These are phyloP conservation scores for Nannochloris sp. DNA, from an alignment of 139 green algal species.

Conservation along the genomic window DNA sequence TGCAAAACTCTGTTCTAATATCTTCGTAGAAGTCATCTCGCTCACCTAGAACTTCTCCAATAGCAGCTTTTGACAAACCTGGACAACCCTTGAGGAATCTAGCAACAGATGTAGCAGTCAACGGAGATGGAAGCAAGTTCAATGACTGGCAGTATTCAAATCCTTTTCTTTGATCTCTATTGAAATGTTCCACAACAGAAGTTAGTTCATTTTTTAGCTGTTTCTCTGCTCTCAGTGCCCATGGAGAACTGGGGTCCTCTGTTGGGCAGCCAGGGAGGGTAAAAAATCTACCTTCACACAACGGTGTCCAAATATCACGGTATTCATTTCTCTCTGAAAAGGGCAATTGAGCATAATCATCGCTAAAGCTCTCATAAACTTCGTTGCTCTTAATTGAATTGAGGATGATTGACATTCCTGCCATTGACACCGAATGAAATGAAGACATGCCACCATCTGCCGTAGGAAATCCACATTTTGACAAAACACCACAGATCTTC, in stretches of 20 bases:
- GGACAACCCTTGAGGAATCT: slow-evolving; percentile 79
- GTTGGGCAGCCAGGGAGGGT: background rate
- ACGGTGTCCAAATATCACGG: slow-evolving; percentile 29
- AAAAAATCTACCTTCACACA: slow-evolving; percentile 2
- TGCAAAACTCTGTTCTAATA: slow-evolving; percentile 53
- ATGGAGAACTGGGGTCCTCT: background rate
- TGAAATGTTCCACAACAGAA: slow-evolving; percentile 92
- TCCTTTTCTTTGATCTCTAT: slow-evolving; percentile 90
- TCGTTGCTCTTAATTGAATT: slow-evolving; percentile 23
- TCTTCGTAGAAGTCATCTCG: slow-evolving; percentile 72
- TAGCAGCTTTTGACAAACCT: slow-evolving; percentile 72
- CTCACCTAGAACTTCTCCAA: slow-evolving; percentile 91
- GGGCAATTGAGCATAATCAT: background rate
- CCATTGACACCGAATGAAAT: slow-evolving; percentile 73
- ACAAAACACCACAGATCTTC: slow-evolving; percentile 58
- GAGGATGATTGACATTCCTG: slow-evolving; percentile 82
- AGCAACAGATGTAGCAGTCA: slow-evolving; percentile 37
- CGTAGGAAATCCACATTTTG: slow-evolving; percentile 70
- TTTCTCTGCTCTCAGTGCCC: slow-evolving; percentile 40
- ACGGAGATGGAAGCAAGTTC: slow-evolving; percentile 61
- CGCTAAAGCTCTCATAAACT: background rate
- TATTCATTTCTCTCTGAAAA: slow-evolving; percentile 4
- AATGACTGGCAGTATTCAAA: slow-evolving; percentile 75
- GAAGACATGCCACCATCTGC: slow-evolving; percentile 52
- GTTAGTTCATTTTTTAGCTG: slow-evolving; percentile 64